phyloP scores from a whole-genome alignment of 2,329 filamentous ascomycete species.

The Cercospora beticola region DNA sequence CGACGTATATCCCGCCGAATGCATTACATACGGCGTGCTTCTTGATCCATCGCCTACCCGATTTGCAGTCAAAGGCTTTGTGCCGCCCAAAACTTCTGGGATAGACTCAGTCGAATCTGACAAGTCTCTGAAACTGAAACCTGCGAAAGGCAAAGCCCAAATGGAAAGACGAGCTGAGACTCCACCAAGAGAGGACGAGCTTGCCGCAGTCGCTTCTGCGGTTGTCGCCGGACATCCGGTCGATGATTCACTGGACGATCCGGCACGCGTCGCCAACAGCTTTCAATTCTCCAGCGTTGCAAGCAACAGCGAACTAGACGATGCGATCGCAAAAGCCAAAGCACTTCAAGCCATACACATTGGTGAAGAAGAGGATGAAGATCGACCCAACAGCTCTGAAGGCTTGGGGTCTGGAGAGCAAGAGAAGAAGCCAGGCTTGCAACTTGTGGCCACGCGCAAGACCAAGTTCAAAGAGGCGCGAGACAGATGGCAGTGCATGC shows the following conservation, averaged over 20 bases:
- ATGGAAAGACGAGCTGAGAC: conserved; percentile 42
- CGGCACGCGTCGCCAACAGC: conserved; percentile 12
- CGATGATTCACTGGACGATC: background rate
- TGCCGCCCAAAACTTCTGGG: conserved; percentile 1
- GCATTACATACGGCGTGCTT: conserved; percentile 42
- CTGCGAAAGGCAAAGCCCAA: conserved; percentile 42
- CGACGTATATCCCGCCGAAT: conserved; percentile 47
- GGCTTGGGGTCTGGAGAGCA: conserved; percentile 19
- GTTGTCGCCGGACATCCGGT: background rate
- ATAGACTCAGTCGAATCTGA: conserved; percentile 26
- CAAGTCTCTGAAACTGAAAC: conserved; percentile 53
- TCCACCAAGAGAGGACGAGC: conserved; percentile 41
- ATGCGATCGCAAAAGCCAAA: conserved; percentile 63
- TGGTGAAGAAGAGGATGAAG: conserved; percentile 42
- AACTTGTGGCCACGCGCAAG: conserved; percentile 26
- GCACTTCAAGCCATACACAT: conserved; percentile 58
- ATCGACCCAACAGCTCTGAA: conserved; percentile 32
- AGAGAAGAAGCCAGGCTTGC: conserved; percentile 1
- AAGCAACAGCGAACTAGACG: conserved; percentile 58
- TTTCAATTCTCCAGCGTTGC: conserved; percentile 1
- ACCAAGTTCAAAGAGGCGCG: conserved; percentile 30
- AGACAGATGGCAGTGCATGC: conserved; percentile 59
- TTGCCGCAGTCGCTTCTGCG: background rate
- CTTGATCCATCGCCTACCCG: conserved; percentile 57
- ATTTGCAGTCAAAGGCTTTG: conserved; percentile 52